Evolutionary conservation across 2,329 filamentous ascomycete species (phyloP).

Genomic region (Neofusicoccum cordaticola): DNA sequence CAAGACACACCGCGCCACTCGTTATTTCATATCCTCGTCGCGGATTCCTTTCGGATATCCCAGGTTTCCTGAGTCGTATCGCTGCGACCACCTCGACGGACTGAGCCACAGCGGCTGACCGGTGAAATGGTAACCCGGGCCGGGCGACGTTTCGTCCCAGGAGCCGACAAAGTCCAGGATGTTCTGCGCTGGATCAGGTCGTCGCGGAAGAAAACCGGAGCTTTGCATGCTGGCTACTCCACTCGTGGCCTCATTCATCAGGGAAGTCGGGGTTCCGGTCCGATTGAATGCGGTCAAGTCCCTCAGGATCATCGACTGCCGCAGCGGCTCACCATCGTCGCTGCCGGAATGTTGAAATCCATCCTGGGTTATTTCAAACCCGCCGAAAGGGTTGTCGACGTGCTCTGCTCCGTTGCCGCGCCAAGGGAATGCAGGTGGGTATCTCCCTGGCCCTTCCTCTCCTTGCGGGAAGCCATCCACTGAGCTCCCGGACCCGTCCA

Average conservation of each 20-base stretch:
- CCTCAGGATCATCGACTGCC: conserved; percentile 4
- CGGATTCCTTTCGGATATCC: conserved; percentile 2
- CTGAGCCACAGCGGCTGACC: conserved; percentile 1
- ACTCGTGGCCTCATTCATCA: conserved; percentile 12
- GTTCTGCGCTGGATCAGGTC: neutral
- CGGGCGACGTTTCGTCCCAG: conserved; percentile 2
- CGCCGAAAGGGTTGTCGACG: conserved; percentile 4
- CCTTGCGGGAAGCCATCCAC: neutral
- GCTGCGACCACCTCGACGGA: neutral
- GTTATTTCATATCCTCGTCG: conserved; percentile 7
- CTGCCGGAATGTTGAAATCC: neutral
- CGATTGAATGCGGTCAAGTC: conserved; percentile 4
- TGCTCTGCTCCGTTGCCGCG: neutral
- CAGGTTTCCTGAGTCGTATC: neutral
- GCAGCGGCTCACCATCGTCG: neutral
- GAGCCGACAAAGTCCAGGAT: conserved; percentile 1
- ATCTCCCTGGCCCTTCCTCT: neutral
- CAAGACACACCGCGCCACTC: neutral
- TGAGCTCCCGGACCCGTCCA: neutral
- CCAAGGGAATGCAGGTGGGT: neutral
- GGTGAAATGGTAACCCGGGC: neutral
- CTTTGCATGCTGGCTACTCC: conserved; percentile 5
- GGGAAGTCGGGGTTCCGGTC: neutral
- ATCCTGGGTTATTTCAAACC: conserved; percentile 6
- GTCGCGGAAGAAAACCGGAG: conserved; percentile 4